Base-by-base conservation (phyloP, 169 alveolate genomes). In the Plasmodium vinckei region DNA sequence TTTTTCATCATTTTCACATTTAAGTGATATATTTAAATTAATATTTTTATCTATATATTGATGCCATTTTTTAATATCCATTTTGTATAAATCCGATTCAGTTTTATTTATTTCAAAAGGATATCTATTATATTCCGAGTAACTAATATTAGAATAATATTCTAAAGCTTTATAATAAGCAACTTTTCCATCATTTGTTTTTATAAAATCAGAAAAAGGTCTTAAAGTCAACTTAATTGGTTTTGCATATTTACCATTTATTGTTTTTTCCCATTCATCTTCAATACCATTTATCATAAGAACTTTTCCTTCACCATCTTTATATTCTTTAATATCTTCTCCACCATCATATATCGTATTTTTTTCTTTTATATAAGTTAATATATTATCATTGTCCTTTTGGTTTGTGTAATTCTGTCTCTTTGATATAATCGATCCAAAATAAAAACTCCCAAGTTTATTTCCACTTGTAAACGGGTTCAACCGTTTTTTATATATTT, bases 201-300 rank as follows among this genome's bases (percentile, higher is more conserved):
- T 17, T 47, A 86, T 70, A 68, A 86, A 71, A 65, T 86, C 87
- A 17, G 91, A 42, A 63, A 86, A 86, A 12, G 91, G 91, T 46
- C n/a, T 56, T 19, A 86, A 71, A 70, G 59, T 70, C 60, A 86
- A 61, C 51, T 71, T 63, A 7, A 86, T 53, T n/a, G 91, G 91
- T 42, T 70, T 86, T 21, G 87, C 87, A 25, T 42, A 49, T 44
- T 72, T 60, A 6, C 91, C 86, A n/a, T 65, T 51, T 25, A 86
- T 71, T 17, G 75, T 42, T 27, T 70, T 60, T 86, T 86, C 46
- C 91, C 91, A 86, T 46, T 71, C 60, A 0, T 56, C 42, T 15
- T 69, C 33, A 2, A 56, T 69, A 46, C 46, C 47, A 3, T 69
- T 19, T 56, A 5, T 59, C 54, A 13, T 27, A 21, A 12, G 15